Conservation (phyloP, 805 yeast genomes). For the Kuraishia floccosa region DNA sequence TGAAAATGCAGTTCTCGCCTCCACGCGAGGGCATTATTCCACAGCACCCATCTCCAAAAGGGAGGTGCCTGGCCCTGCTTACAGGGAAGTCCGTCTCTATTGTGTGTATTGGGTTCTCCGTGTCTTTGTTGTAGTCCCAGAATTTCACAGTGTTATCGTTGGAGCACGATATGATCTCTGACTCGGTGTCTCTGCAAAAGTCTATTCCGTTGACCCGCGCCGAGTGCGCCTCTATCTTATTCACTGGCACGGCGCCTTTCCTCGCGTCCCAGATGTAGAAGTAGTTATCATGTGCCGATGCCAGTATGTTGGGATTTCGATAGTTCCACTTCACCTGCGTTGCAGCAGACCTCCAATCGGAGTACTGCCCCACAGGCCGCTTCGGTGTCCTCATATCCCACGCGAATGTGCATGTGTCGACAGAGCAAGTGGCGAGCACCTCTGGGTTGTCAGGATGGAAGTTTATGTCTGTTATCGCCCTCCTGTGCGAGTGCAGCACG, state of each 20-base stretch:
- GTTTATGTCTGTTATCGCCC: conserved; percentile 94
- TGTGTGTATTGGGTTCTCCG: conserved; percentile 38
- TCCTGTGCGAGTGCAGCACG: conserved; percentile 77
- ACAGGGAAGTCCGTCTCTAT: conserved; percentile 76
- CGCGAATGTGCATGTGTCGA: conserved; percentile 74
- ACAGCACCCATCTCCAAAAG: conserved; percentile 76
- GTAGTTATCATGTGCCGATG: conserved; percentile 76
- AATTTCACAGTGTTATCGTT: conserved; percentile 76
- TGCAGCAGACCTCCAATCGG: conserved; percentile 95
- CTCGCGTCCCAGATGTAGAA: conserved; percentile 84
- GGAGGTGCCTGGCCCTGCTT: conserved; percentile 78
- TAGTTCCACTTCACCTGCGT: conserved; percentile 93
- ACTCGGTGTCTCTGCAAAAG: conserved; percentile 51
- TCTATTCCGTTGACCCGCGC: conserved; percentile 87
- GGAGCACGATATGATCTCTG: conserved; percentile 68
- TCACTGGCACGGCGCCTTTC: conserved; percentile 67
- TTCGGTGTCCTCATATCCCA: conserved; percentile 88
- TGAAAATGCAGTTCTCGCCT: conserved; percentile 54
- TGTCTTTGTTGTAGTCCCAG: conserved; percentile 53
- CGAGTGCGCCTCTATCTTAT: conserved; percentile 61
- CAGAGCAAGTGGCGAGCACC: conserved; percentile 81
- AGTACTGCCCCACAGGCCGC: conserved; percentile 63
- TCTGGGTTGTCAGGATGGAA: conserved; percentile 87
- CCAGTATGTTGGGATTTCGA: conserved; percentile 62
- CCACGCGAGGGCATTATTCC: conserved; percentile 88